Evolutionary conservation across 78 protist species (phyloP).

Genomic region (Dictyostelium firmibasis): DNA sequence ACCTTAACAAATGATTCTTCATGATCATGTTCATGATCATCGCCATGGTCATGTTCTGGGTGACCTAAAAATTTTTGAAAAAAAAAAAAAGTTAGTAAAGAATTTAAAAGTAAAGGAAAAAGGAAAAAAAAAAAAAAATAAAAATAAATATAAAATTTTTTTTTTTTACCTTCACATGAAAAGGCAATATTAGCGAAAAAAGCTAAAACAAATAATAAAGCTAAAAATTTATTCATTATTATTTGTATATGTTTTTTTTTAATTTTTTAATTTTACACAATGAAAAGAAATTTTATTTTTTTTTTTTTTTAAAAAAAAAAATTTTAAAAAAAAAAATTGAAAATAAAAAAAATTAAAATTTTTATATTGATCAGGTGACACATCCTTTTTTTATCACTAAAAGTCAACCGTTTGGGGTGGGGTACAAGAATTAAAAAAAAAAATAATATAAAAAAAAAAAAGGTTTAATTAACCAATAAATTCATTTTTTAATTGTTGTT

Average conservation of each 20-base stretch:
- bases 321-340: background rate
- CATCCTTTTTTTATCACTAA: background rate
- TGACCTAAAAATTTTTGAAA: background rate
- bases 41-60: constrained; percentile 21
- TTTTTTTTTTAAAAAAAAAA: background rate
- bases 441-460: background rate
- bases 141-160: background rate
- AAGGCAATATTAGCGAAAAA: constrained; percentile 8
- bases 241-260: background rate
- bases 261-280: constrained; percentile 1
- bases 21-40: constrained; percentile 9
- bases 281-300: background rate
- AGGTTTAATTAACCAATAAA: background rate
- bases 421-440: background rate
- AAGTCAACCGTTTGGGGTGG: background rate
- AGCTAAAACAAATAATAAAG: background rate
- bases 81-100: background rate
- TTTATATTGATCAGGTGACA: background rate
- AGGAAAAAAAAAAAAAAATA: too few relatives aligned
- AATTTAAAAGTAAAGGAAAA: background rate
- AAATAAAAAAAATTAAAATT: background rate
- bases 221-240: constrained; percentile 33
- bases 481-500: background rate
- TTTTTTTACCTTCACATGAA: constrained; percentile 15
- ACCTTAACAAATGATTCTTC: constrained; percentile 13